A percentile compares a stretch with the other conserved stretches of the same genome.
Conservation (phyloP, 768 basidiomycete species). For the Clavaria fumosa region DNA sequence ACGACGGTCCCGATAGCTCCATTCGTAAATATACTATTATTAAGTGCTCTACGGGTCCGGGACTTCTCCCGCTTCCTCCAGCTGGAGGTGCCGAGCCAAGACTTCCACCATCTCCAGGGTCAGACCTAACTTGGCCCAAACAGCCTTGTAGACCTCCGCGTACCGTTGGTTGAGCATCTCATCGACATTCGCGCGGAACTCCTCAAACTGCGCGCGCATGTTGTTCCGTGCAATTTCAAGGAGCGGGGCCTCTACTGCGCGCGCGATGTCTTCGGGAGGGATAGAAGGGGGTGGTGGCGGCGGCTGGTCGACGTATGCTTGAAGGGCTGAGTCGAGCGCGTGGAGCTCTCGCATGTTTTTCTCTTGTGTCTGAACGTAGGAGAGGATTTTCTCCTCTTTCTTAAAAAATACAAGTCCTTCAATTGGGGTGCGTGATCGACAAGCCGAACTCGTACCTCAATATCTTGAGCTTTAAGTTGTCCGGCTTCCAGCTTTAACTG, state of each 20-base stretch:
- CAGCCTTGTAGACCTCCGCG: conserved; percentile 13
- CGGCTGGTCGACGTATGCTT: conserved; percentile 10
- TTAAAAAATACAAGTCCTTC: neutral
- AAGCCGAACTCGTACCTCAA: neutral
- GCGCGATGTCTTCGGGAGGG: conserved; percentile 14
- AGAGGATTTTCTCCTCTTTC: neutral
- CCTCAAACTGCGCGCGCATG: conserved; percentile 14
- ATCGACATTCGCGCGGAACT: conserved; percentile 13
- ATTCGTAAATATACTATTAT: neutral
- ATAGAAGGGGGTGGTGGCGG: conserved; percentile 10
- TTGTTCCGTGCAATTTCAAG: conserved; percentile 13
- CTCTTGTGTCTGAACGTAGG: conserved; percentile 5
- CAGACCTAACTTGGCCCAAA: conserved; percentile 15
- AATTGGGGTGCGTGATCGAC: neutral
- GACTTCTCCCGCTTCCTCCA: neutral
- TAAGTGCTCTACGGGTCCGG: neutral
- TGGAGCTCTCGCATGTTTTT: conserved; percentile 15
- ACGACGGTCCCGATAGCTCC: neutral
- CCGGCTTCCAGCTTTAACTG: too few species aligned
- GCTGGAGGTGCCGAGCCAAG: too few species aligned
- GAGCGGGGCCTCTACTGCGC: conserved; percentile 15
- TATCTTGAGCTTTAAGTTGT: too few species aligned
- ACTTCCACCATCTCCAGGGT: conserved; percentile 2
- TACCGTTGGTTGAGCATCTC: conserved; percentile 13
- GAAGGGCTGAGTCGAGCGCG: conserved; percentile 13